A percentile compares a stretch with the other conserved stretches of the same genome.
Evolutionary conservation across 352 stramenopile species (phyloP).

Genomic region (Pythium utonaiense): DNA sequence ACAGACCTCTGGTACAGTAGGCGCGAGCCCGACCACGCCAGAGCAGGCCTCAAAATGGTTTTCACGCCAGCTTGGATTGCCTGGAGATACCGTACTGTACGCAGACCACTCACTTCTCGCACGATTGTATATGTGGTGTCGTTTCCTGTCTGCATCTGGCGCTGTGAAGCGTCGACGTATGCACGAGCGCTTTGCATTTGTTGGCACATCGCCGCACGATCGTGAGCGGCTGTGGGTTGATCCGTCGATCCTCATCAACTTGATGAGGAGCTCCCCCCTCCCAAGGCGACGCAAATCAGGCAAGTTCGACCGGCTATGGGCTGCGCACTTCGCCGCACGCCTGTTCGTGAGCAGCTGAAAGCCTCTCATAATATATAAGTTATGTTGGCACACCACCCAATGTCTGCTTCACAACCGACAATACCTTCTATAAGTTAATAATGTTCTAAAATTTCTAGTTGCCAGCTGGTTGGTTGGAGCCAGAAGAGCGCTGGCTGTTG

Average conservation of each 20-base stretch:
- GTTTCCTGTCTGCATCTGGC: background rate
- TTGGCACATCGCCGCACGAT: background rate
- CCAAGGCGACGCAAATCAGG: background rate
- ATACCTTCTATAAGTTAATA: background rate
- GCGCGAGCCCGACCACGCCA: no score
- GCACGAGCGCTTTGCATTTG: background rate
- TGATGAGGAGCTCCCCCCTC: no score
- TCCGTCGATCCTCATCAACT: no score
- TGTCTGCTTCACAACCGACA: background rate
- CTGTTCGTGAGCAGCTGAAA: background rate
- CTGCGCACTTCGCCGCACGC: background rate
- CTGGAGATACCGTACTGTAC: background rate
- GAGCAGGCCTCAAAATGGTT: background rate
- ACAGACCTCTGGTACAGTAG: background rate
- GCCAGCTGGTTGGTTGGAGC: background rate
- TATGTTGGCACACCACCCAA: background rate
- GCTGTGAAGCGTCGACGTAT: background rate
- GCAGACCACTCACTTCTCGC: background rate
- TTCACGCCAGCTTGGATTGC: background rate
- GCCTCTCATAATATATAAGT: background rate
- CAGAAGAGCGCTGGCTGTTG: background rate
- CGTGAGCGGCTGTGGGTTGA: no score
- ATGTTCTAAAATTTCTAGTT: background rate
- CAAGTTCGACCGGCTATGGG: background rate
- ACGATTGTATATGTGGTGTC: background rate